Evolutionary conservation across 2,329 filamentous ascomycete species (phyloP), one percentile per base, ranked within the genome.

Genomic region (Sporothrix curviconia): DNA sequence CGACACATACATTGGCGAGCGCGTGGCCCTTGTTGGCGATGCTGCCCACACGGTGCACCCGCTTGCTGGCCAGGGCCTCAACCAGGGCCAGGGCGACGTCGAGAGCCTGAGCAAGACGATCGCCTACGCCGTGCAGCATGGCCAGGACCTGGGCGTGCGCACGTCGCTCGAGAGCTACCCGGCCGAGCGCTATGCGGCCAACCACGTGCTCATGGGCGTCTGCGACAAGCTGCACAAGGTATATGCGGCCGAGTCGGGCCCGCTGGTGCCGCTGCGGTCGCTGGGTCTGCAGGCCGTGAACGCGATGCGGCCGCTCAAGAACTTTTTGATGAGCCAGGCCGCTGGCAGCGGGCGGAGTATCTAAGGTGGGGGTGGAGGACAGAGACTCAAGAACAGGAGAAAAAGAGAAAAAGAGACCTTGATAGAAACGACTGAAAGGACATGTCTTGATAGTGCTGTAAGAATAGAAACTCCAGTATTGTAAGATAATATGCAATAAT

Each of bases 41-140:
- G 94, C 94, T 1, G 94, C 94, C 7, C 94, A 99, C 70, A 95
- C 92, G 1, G 85, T 96, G 63, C 94, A 99, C 70, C 94, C 94
- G 0, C 84, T 99, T 4, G 94, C 90, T 1, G 94, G 94, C 1
- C 94, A 97, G 71, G 94, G 94, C 1, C 78, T 99, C 14, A 99
- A 99, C 68, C 88, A 95, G 66, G 94, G 94, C 1, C 86, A 97
- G 62, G 91, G 84, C 17, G 94, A 99, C 68, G 88, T 94, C 0
- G 85, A 90, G 65, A 87, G 87, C 55, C 81, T 99, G 0, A 84
- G 85, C 7, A 80, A 79, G 61, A 85, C 85, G 0, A 87, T 99
- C 52, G 83, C 85, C 60, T 86, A 86, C 63, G 88, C 90, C 3
- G 85, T 95, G 17, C 75, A 78, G 43, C 89, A 94, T 62, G 94